A percentile compares a stretch with the other conserved stretches of the same genome.
Conservation (phyloP, 306 rosid species). For the Cucurbita maxima region DNA sequence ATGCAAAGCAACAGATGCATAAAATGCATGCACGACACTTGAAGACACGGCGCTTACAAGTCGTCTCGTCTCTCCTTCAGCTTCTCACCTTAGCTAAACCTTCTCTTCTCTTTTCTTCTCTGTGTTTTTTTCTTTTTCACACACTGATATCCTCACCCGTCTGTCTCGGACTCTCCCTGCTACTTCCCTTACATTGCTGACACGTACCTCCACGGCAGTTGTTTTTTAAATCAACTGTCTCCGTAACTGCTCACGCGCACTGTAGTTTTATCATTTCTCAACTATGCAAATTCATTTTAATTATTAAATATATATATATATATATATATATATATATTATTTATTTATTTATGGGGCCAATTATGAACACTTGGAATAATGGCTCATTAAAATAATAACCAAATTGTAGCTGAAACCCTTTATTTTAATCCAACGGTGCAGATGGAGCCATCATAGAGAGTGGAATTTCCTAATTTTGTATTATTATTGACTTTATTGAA, state of each 20-base stretch:
- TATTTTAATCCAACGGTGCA: neutral
- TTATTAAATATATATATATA: neutral
- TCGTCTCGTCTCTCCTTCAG: constrained; percentile 16
- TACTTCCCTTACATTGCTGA: neutral
- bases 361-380: neutral
- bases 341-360: neutral
- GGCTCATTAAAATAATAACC: neutral
- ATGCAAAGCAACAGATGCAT: constrained; percentile 68
- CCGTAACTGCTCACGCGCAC: neutral
- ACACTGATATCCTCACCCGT: neutral
- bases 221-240: neutral
- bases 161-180: neutral
- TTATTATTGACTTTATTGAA: neutral
- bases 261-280: neutral
- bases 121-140: neutral
- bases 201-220: neutral
- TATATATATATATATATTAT: too few species aligned
- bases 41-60: constrained; percentile 42
- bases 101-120: neutral
- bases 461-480: neutral
- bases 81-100: neutral
- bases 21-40: constrained; percentile 99
- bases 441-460: neutral
- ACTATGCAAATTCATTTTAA: neutral
- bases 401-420: neutral